Conservation (phyloP, 345 rosid species). For the Eucalyptus pauciflora region DNA sequence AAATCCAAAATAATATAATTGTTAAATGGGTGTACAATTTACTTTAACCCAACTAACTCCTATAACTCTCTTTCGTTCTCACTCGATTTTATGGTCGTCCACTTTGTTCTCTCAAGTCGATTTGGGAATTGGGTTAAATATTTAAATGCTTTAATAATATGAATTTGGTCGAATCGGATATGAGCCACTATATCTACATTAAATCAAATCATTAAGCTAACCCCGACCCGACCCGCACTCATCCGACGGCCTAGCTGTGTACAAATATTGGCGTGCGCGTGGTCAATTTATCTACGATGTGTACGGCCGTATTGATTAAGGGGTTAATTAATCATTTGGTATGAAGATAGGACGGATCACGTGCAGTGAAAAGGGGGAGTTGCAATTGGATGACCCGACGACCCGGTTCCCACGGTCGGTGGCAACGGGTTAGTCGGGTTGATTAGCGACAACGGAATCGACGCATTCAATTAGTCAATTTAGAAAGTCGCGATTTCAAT, state of each 20-base stretch:
- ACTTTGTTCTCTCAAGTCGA: background rate
- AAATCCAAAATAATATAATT: too few relatives aligned
- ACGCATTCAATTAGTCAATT: background rate
- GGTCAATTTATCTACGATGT: background rate
- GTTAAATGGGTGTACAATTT: fast-evolving
- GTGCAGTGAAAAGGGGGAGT: background rate
- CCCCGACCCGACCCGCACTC: background rate
- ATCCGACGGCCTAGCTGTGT: fast-evolving
- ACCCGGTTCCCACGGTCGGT: background rate
- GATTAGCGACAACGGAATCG: background rate
- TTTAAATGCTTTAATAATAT: too few relatives aligned
- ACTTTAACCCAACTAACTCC: background rate
- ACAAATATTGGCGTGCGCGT: background rate
- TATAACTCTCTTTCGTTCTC: background rate
- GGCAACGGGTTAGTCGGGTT: background rate
- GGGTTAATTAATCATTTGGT: background rate
- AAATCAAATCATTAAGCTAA: background rate
- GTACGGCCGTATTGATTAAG: background rate
- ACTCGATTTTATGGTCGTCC: too few relatives aligned
- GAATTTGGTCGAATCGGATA: fast-evolving
- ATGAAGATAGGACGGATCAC: background rate
- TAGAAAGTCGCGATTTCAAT: background rate
- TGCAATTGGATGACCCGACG: background rate
- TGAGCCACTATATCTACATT: fast-evolving
- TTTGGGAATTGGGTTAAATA: too few relatives aligned